phyloP scores from a whole-genome alignment of 164 flowering plant genomes.

The Stephania japonica region DNA sequence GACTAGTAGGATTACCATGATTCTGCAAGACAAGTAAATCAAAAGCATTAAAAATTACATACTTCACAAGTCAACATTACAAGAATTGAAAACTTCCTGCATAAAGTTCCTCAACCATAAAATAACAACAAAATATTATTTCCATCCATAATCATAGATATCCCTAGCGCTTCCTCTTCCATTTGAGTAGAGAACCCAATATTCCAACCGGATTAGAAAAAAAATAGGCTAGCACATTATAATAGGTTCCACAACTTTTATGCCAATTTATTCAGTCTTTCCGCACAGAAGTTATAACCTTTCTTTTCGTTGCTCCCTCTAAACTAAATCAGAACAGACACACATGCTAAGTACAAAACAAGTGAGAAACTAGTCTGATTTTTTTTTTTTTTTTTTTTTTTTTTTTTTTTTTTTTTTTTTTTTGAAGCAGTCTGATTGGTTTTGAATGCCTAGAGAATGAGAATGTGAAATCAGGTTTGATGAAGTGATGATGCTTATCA shows the following conservation, averaged over 20 bases:
- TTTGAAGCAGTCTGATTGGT: background rate
- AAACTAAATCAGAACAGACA: background rate
- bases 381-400: too few relatives aligned
- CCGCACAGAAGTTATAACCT: background rate
- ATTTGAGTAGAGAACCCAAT: too few relatives aligned
- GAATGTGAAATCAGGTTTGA: background rate
- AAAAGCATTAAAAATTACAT: background rate
- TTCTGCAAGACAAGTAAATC: constrained; percentile 39
- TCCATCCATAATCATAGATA: background rate
- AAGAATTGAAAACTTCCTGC: background rate
- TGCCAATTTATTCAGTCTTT: too few relatives aligned
- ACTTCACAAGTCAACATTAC: background rate
- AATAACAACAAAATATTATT: background rate
- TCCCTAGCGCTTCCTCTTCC: background rate
- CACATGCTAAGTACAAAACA: background rate
- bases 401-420: too few relatives aligned
- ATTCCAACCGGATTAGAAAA: too few relatives aligned
- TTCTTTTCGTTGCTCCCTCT: background rate
- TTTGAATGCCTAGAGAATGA: background rate
- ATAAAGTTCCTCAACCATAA: background rate
- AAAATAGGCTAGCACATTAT: too few relatives aligned
- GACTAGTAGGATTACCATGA: constrained; percentile 95
- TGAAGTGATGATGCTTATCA: background rate
- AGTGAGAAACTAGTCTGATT: background rate
- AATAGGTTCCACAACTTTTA: background rate